Evolutionary conservation across 129 eudicot genomes (phyloP), one percentile per base, ranked within the genome.

Genomic region (Silybum marianum): DNA sequence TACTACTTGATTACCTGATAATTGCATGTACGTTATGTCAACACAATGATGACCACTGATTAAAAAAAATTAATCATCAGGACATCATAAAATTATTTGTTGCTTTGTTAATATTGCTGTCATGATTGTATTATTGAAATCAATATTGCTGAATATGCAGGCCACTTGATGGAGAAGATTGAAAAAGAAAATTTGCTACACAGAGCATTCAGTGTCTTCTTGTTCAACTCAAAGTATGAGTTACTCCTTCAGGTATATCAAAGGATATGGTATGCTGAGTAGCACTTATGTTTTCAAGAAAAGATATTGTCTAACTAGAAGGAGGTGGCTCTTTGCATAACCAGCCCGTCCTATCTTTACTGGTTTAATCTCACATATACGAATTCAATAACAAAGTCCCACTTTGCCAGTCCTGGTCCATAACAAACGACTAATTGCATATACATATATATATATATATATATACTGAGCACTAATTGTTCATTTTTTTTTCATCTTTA

Each of bases 191-290:
- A 95, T 80, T 73, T 90, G 81, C 90, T 95, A 44, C 99, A 95
- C 83, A 88, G 99, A 83, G 99, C 99, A 60, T 95, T 95, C 88
- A 95, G 99, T 77, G 98, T 95, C 38, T 95, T 95, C 79, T 84
- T 95, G 87, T 95, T 95, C 75, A 95, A 95, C 87, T 92, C 99
- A 72, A 95, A 95, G 66, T 80, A 88, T 54, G 99, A 95, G 90
- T 80, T 95, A 62, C 91, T 95, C 82, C 97, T 95, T 84, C 99
- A 95, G 97, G 97, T 95, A 87, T 58, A 71, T 71, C 18, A 44
- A 7, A 75, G 25, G 36, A 28, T 34, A 34, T 76, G 71, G 25
- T 30, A 58, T 58, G 2, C 66, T 58, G 66, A 58, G 24, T 58
- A 58, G 23, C 66, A 7, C 66, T 48, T 48, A 12, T 48, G 60